Conservation (phyloP, 208 protist genomes). For the Borovskyia barvae region DNA sequence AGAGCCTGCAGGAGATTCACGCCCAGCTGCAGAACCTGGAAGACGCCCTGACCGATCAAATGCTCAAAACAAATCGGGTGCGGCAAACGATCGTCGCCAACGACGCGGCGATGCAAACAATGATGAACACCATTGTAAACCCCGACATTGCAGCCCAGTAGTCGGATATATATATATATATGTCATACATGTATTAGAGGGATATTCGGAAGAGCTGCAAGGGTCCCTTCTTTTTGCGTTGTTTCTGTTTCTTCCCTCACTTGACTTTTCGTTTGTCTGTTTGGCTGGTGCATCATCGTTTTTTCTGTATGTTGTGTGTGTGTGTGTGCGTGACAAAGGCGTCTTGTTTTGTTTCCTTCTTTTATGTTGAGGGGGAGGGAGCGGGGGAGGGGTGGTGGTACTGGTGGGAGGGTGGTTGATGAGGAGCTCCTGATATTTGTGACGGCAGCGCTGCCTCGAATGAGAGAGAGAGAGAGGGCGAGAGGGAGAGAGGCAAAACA, state of each 20-base stretch:
- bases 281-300: not conserved
- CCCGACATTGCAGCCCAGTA: constrained; percentile 50
- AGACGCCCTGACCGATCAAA: constrained; percentile 86
- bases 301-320: constrained; percentile 13
- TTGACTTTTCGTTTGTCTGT: constrained; percentile 1
- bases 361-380: no score
- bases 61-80: constrained; percentile 83
- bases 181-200: no score
- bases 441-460: no score
- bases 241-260: not conserved
- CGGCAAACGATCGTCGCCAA: constrained; percentile 78
- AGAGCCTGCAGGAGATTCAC: constrained; percentile 80
- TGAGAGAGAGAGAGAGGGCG: no score
- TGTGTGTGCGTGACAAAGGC: no score
- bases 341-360: no score
- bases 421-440: no score
- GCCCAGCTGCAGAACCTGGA: constrained; percentile 81
- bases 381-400: no score
- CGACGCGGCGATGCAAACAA: constrained; percentile 70
- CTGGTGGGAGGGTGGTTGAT: no score
- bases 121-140: constrained; percentile 83
- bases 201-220: not conserved
- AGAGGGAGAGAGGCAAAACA: no score
- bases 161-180: constrained; percentile 1
- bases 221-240: not conserved